Base-by-base conservation (phyloP, 2,329 filamentous ascomycete genomes). In the Herpomyces periplanetae region DNA sequence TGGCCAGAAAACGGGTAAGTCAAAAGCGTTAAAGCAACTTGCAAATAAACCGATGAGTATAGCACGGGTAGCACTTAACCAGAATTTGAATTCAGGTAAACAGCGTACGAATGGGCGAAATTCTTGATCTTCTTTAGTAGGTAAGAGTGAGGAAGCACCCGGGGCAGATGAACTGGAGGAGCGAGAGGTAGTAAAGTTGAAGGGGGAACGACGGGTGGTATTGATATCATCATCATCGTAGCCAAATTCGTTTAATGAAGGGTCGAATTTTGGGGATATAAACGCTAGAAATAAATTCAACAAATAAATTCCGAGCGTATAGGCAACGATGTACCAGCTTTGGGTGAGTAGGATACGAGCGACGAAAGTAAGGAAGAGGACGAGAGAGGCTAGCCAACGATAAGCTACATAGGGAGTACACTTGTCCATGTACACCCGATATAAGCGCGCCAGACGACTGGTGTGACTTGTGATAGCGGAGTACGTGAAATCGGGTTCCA, bases 61-160 rank as follows among this genome's bases (percentile, higher is more conserved):
- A 21, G 75, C 75, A 34, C 71, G 57, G 22, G 75, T 91, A 20
- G 75, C 71, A 32, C 66, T 64, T 45, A 88, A 69, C 80, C 80
- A 96, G 49, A 96, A 96, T 52, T 96, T 96, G 54, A 96, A 96
- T 43, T 96, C 80, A 21, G 80, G 80, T 10, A 96, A 56, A 24
- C 80, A 56, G 34, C 80, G 58, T 37, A 96, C 88, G 35, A 96
- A 96, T 3, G 80, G 80, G 27, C 71, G 59, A 49, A 96, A 96
- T 45, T 96, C 80, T 34, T 96, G 73, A 34, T 91, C 75, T 31
- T 69, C 60, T 45, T 87, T 88, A 22, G 71, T 91, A 10, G 80
- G 80, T 16, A 96, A 56, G n/a, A n/a, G n/a, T n/a, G n/a, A n/a
- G n/a, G n/a, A n/a, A n/a, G n/a, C n/a, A 11, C 56, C 55, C 20